Evolutionary conservation across 1,139 yeast genomes (phyloP), one percentile per base, ranked within the genome.

Genomic region (Debaryomyces subglobosus): DNA sequence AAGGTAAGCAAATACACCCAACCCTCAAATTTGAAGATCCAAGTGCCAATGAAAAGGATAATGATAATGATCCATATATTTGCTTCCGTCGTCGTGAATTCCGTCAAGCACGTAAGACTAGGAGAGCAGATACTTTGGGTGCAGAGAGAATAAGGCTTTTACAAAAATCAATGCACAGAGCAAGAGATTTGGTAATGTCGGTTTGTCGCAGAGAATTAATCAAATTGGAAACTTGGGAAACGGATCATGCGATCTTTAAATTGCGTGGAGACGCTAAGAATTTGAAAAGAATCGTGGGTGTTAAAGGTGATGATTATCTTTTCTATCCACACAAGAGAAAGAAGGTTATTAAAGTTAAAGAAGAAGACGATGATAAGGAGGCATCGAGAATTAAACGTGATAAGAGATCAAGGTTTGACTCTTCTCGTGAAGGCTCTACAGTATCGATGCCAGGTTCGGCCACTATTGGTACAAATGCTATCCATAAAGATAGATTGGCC

Each of bases 51-150:
- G 96, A 91, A 55, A 89, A 89, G 59, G 97, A 92, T 61, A 82
- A 82, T 57, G 99, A 94, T 61, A 83, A 81, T 52, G 98, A 94
- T 67, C 98, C 99, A 1, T 94, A 95, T 67, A 86, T 91, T 40
- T 90, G 97, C 71, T 94, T 95, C 73, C 82, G 99, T 62, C 84
- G 97, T 60, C 87, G 99, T 67, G 99, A 92, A 62, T 86, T 91
- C 57, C 84, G 99, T 55, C 97, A 89, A 64, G 96, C 96, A 36
- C 86, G 99, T 66, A 94, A 94, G 66, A 95, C 99, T 0, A 83
- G 99, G 65, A 82, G 98, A 56, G 90, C 97, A 0, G 99, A 95
- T 69, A 82, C 89, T 33, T 86, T 90, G 56, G 91, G 96, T 55
- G 88, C 94, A 7, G 97, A 92, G 65, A 82, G 94, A 56, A 75